These are phyloP conservation scores for Funneliformis caledonium DNA, from an alignment of 371 early-diverging fungal species.

Conservation along the genomic window DNA sequence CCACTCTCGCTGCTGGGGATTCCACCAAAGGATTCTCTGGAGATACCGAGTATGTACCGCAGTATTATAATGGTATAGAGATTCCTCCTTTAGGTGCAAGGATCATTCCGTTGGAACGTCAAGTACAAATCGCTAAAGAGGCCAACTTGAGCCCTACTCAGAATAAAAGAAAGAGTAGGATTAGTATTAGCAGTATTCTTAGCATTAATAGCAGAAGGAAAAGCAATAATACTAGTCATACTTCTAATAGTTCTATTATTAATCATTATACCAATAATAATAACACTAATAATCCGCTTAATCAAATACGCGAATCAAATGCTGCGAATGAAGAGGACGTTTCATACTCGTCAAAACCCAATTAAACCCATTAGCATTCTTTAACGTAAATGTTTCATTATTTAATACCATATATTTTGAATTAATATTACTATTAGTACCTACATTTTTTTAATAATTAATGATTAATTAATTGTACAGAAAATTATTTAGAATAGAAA, in stretches of 20 bases:
- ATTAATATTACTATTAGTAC: no score
- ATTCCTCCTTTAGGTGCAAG: slow-evolving; percentile 22
- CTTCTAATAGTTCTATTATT: background rate
- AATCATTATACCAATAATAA: background rate
- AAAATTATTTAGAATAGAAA: no score
- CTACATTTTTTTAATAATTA: no score
- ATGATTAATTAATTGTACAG: no score
- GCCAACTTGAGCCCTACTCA: background rate
- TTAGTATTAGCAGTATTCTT: background rate
- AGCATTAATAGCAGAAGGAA: background rate
- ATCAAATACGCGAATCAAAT: background rate
- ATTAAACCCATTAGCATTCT: no score
- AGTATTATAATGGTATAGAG: slow-evolving; percentile 4
- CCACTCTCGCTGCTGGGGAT: no score
- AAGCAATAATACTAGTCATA: background rate
- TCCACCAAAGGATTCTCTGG: no score
- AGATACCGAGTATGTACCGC: background rate
- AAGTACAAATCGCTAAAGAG: background rate
- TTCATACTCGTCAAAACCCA: no score
- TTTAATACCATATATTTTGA: no score
- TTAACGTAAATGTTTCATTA: no score
- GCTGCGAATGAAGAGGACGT: background rate
- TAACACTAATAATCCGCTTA: background rate
- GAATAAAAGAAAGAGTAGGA: background rate
- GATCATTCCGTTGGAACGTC: slow-evolving; percentile 13